Evolutionary conservation across 345 rosid genomes (phyloP), one percentile per base, ranked within the genome.

Genomic region (Clausena lansium): DNA sequence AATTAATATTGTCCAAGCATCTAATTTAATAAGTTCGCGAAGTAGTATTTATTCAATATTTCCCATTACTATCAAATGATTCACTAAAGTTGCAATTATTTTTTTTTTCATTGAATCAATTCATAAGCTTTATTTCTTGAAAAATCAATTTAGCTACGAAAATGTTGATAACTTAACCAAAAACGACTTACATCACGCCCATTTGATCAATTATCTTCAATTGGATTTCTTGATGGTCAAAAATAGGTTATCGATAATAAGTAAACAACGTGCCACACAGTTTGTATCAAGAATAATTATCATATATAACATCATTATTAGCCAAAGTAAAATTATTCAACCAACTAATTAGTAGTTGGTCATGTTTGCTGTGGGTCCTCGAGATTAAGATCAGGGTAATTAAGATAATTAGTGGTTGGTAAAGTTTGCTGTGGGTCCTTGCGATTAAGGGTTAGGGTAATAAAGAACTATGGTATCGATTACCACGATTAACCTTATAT

Each of bases 401-500:
- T 1, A 2, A 58, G 27, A 45, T 39, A 15, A 58, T 32, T 7
- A 28, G 11, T 27, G 30, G 30, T 4, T 32, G 9, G 20, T 67
- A 70, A 10, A 19, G 30, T 20, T 52, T 30, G 4, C 5, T 15
- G 69, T 74, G 77, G 77, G 68, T 38, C 77, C 55, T 74, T 35
- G 54, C 25, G 66, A 35, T 73, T 11, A 39, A 60, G 28, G 32
- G 20, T 24, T 20, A 33, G 17, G 11, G 41, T 19, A 4, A 52
- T 52, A 3, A 2, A 58, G 27, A 33, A 58, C 30, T 41, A 22
- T 7, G 15, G 17, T 45, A 0, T 45, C 17, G 50, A 13, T 15
- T 20, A 9, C 25, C 52, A 8, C 30, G 28, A 80, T 36, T 58
- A 52, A 9, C 2, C 20, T 63, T 64, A 52, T 30, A 71, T 35